Evolutionary conservation across 2,329 filamentous ascomycete genomes (phyloP).

Genomic region (Botrytis fragariae): DNA sequence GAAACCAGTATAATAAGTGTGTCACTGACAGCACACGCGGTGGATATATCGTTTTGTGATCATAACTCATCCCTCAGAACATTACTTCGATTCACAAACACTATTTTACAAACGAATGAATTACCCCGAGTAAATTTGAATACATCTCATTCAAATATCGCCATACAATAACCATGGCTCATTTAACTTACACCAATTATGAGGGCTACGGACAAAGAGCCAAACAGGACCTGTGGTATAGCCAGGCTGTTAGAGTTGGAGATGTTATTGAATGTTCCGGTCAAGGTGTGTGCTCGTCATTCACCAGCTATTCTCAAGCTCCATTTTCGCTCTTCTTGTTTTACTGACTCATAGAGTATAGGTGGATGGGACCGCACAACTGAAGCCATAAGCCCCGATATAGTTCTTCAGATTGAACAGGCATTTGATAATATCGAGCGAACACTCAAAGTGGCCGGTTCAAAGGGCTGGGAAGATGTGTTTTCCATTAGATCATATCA

Average conservation of each 20-base stretch:
- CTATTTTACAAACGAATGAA: too few species aligned
- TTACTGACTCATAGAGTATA: conserved; percentile 24
- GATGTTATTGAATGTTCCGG: conserved; percentile 48
- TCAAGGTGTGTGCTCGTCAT: conserved; percentile 41
- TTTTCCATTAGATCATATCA: conserved; percentile 49
- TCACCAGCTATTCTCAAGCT: not conserved
- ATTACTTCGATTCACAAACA: not conserved
- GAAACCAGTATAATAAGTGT: not conserved
- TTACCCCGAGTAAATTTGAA: not conserved
- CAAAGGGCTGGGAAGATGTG: conserved; percentile 56
- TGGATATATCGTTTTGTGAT: not conserved
- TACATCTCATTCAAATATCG: not conserved
- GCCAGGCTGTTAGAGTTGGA: conserved; percentile 49
- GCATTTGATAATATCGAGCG: conserved; percentile 53
- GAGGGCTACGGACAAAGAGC: not conserved
- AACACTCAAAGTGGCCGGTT: conserved; percentile 51
- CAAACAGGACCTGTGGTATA: conserved; percentile 38
- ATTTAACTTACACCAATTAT: not conserved
- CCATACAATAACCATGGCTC: not conserved
- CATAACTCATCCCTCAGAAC: not conserved
- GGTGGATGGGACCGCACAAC: conserved; percentile 40
- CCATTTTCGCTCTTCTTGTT: not conserved
- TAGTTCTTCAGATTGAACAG: conserved; percentile 48
- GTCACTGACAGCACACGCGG: not conserved
- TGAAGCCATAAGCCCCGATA: conserved; percentile 37